Conservation (phyloP, 345 rosid genomes). For the Citrus hindsii region DNA sequence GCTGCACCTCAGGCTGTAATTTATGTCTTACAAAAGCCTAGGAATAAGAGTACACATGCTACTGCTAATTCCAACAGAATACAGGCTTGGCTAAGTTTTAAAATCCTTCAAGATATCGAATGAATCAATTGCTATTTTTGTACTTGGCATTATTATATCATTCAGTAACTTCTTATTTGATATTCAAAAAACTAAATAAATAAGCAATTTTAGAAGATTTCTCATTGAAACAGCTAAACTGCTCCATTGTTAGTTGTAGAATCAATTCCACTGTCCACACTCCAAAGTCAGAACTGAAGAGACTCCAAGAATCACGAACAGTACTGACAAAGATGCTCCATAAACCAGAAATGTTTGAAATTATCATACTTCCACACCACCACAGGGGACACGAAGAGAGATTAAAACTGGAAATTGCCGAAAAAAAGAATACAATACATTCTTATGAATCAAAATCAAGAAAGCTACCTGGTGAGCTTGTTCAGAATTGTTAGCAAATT, state of each 20-base stretch:
- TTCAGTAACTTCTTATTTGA: neutral
- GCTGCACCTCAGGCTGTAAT: neutral
- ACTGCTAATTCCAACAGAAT: neutral
- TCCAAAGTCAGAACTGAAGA: neutral
- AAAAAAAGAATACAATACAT: neutral
- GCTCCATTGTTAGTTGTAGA: neutral
- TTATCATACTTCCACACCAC: neutral
- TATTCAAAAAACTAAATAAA: neutral
- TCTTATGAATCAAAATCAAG: neutral
- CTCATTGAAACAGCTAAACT: neutral
- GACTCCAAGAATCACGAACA: neutral
- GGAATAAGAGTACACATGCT: neutral
- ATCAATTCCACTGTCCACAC: neutral
- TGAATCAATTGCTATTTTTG: neutral
- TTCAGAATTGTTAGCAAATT: constrained; percentile 15
- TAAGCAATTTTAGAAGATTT: neutral
- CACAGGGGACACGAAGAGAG: no score
- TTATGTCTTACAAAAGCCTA: neutral
- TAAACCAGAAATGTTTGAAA: neutral
- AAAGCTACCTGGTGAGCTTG: constrained; percentile 31
- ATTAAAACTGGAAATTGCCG: no score
- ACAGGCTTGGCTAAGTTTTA: neutral
- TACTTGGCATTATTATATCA: neutral
- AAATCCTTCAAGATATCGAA: neutral
- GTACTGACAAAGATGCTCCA: neutral